Evolutionary conservation across 257 asterid species (phyloP).

Genomic region (Nicotiana attenuata): DNA sequence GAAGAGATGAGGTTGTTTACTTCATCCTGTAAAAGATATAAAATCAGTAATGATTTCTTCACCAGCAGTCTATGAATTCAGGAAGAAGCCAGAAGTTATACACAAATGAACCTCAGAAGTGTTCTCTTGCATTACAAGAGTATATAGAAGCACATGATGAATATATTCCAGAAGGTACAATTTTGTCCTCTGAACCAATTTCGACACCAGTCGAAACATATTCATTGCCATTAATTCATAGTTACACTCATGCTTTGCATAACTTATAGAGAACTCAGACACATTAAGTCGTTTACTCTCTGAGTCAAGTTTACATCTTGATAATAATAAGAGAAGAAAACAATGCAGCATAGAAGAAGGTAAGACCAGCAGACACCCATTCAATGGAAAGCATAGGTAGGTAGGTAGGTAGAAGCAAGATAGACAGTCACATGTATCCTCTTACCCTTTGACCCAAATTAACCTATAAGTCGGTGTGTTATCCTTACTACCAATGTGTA

Average conservation of each 20-base stretch:
- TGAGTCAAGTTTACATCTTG: background rate
- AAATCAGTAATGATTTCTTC: background rate
- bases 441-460: background rate
- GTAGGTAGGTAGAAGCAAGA: background rate
- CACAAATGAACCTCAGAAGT: background rate
- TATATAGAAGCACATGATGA: background rate
- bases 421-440: background rate
- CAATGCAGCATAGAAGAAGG: background rate
- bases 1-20: slow-evolving; percentile 61
- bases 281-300: background rate
- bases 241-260: background rate
- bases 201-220: background rate
- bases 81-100: background rate
- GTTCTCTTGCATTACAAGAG: background rate
- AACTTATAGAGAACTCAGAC: background rate
- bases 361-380: background rate
- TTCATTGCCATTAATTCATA: background rate
- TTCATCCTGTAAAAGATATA: slow-evolving; percentile 58
- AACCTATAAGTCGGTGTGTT: background rate
- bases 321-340: background rate
- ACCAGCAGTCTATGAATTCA: background rate
- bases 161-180: background rate
- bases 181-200: background rate
- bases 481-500: background rate
- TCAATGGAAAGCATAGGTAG: background rate